Evolutionary conservation across 2,329 filamentous ascomycete species (phyloP).

Genomic region (Aspergillus sp.): DNA sequence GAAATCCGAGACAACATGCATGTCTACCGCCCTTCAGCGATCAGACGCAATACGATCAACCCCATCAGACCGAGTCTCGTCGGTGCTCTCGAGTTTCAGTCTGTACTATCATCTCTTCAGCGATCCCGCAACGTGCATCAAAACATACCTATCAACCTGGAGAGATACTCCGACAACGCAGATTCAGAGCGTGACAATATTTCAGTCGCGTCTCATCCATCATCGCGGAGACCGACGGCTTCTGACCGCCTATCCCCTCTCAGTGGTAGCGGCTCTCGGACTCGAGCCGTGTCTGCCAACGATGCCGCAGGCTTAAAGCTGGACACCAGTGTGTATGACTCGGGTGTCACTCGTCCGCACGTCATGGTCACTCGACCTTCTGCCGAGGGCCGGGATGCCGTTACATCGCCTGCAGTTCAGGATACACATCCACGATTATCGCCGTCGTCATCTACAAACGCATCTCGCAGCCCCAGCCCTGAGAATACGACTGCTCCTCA

Average conservation of each 20-base stretch:
- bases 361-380: constrained; percentile 42
- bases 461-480: constrained; percentile 35
- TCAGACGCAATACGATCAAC: constrained; percentile 70
- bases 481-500: constrained; percentile 20
- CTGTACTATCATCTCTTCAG: constrained; percentile 81
- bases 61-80: constrained; percentile 91
- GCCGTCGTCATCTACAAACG: constrained; percentile 29
- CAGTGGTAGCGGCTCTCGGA: constrained; percentile 27
- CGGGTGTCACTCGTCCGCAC: constrained; percentile 20
- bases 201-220: constrained; percentile 48
- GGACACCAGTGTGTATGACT: constrained; percentile 36
- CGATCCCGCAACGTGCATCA: constrained; percentile 72
- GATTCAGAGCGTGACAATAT: constrained; percentile 46
- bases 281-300: constrained; percentile 60
- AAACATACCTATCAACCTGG: constrained; percentile 63
- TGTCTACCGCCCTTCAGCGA: constrained; percentile 66
- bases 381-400: constrained; percentile 17
- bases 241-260: constrained; percentile 24
- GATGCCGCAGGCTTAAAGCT: constrained; percentile 50
- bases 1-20: constrained; percentile 95
- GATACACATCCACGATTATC: constrained; percentile 29
- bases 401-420: constrained; percentile 15
- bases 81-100: constrained; percentile 89
- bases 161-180: constrained; percentile 67
- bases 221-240: constrained; percentile 22